Percentiles rank a stretch among this genome's conserved stretches.
These are phyloP conservation scores for Nakataea oryzae DNA, from an alignment of 2,329 filamentous ascomycete species.

Conservation along the genomic window DNA sequence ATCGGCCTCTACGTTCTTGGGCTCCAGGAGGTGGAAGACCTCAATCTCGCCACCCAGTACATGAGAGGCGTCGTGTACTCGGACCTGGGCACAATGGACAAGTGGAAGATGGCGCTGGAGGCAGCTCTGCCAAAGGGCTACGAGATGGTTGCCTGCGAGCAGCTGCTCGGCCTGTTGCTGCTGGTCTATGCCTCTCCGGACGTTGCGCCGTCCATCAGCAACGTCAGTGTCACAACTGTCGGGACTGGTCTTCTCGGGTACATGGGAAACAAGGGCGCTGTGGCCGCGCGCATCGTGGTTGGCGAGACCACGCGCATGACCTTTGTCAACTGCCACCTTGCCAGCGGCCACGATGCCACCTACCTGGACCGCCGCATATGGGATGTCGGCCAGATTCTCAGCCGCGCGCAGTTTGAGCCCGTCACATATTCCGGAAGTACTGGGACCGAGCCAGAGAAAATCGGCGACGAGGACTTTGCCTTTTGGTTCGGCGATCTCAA, in stretches of 20 bases:
- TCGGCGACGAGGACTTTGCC: constrained; percentile 85
- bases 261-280: constrained; percentile 91
- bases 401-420: constrained; percentile 68
- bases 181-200: constrained; percentile 77
- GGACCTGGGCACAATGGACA: constrained; percentile 55
- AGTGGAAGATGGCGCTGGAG: constrained; percentile 72
- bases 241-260: constrained; percentile 88
- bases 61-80: constrained; percentile 55
- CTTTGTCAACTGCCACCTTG: constrained; percentile 86
- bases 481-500: constrained; percentile 98
- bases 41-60: constrained; percentile 70
- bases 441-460: constrained; percentile 50
- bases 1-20: constrained; percentile 85
- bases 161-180: constrained; percentile 76
- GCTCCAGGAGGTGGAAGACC: constrained; percentile 84
- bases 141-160: constrained; percentile 65
- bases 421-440: constrained; percentile 46
- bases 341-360: constrained; percentile 70
- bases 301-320: constrained; percentile 84
- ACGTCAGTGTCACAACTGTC: constrained; percentile 71
- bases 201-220: constrained; percentile 63
- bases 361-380: constrained; percentile 78
- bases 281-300: constrained; percentile 69
- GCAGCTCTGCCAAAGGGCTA: constrained; percentile 70
- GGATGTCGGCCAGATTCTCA: constrained; percentile 73